A percentile compares a stretch with the other conserved stretches of the same genome.
Evolutionary conservation across 1,139 yeast species (phyloP).

Genomic region (Hemisphaericaspora subhashii): DNA sequence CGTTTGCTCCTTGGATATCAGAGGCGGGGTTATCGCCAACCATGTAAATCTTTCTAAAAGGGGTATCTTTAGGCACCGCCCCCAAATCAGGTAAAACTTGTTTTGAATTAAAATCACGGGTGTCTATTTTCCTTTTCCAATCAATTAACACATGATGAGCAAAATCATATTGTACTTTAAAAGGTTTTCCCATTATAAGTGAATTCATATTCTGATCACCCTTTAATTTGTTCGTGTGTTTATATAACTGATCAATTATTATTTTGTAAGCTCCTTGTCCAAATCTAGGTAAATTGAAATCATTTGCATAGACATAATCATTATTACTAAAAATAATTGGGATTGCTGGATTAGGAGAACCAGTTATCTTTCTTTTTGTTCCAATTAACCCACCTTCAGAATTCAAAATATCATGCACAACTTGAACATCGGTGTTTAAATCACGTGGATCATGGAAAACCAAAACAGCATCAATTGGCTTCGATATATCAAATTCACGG

Average conservation of each 20-base stretch:
- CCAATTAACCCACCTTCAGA: slow-evolving; percentile 68
- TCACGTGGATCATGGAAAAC: slow-evolving; percentile 93
- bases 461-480: slow-evolving; percentile 72
- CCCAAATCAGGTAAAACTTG: slow-evolving; percentile 41
- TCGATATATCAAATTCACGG: slow-evolving; percentile 24
- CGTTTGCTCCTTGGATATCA: slow-evolving; percentile 87
- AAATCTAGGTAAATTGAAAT: slow-evolving; percentile 73
- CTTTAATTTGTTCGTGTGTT: slow-evolving; percentile 52
- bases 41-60: slow-evolving; percentile 72
- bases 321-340: slow-evolving; percentile 86
- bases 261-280: slow-evolving; percentile 91
- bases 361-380: slow-evolving; percentile 43
- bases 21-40: slow-evolving; percentile 95
- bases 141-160: slow-evolving; percentile 72
- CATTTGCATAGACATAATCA: slow-evolving; percentile 91
- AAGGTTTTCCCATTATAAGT: slow-evolving; percentile 83
- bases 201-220: slow-evolving; percentile 43
- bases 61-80: slow-evolving; percentile 34
- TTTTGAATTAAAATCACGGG: slow-evolving; percentile 15
- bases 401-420: slow-evolving; percentile 69
- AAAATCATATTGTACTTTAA: slow-evolving; percentile 74
- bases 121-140: slow-evolving; percentile 46
- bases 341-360: slow-evolving; percentile 51
- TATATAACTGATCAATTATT: slow-evolving; percentile 62
- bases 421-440: slow-evolving; percentile 82